Percentiles rank a stretch among this genome's conserved stretches.
Conservation (phyloP, 805 yeast genomes). For the Saccharomyces jurei region DNA sequence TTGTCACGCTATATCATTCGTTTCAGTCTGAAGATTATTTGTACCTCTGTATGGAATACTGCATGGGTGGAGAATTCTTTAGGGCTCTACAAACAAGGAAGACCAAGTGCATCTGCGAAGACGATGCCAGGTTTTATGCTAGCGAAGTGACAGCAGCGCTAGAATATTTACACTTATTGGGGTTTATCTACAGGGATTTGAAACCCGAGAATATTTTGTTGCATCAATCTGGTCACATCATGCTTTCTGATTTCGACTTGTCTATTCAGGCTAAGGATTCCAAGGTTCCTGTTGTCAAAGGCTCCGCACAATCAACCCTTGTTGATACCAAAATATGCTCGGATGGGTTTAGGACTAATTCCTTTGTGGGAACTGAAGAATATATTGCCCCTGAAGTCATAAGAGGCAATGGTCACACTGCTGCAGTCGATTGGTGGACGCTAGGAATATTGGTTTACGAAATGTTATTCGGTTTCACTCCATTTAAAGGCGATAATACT, state of each 20-base stretch:
- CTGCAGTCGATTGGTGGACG: constrained; percentile 99
- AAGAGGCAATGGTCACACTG: constrained; percentile 92
- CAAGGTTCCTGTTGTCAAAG: constrained; percentile 52
- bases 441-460: constrained; percentile 90
- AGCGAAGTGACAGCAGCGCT: constrained; percentile 96
- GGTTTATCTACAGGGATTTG: constrained; percentile 90
- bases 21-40: constrained; percentile 89
- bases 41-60: constrained; percentile 94
- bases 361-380: constrained; percentile 98
- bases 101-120: constrained; percentile 76
- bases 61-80: constrained; percentile 99
- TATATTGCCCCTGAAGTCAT: constrained; percentile 98
- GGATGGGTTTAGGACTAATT: constrained; percentile 93
- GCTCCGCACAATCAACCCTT: constrained; percentile 29
- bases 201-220: constrained; percentile 92
- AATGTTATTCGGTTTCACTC: constrained; percentile 92
- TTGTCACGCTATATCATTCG: constrained; percentile 90
- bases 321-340: constrained; percentile 91
- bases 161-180: constrained; percentile 93
- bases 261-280: constrained; percentile 78
- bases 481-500: constrained; percentile 86
- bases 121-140: constrained; percentile 88
- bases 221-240: constrained; percentile 96
- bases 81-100: constrained; percentile 88
- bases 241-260: constrained; percentile 93